These are phyloP conservation scores for Przewalskia tangutica DNA, from an alignment of 257 asterid species.

Conservation along the genomic window DNA sequence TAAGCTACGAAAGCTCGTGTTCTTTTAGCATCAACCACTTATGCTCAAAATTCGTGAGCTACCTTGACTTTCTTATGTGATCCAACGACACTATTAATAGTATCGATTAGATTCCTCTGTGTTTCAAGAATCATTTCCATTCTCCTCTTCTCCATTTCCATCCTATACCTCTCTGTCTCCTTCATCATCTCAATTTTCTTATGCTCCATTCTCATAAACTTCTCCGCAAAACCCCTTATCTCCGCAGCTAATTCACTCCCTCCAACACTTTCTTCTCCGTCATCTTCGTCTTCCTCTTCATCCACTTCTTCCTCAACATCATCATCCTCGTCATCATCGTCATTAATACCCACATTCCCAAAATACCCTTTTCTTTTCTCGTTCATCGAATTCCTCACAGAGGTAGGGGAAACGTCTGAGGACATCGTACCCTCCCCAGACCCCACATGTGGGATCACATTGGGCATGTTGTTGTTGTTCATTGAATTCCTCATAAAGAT, in stretches of 20 bases:
- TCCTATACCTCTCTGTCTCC: conserved; percentile 46
- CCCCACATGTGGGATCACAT: too few relatives aligned
- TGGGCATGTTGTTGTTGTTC: background rate
- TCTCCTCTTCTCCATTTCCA: conserved; percentile 87
- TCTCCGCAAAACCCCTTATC: conserved; percentile 65
- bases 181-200: conserved; percentile 75
- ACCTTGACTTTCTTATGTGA: conserved; percentile 44
- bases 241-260: conserved; percentile 60
- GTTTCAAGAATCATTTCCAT: conserved; percentile 75
- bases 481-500: conserved; percentile 20
- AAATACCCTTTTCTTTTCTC: conserved; percentile 27
- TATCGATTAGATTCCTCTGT: conserved; percentile 58
- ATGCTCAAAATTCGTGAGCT: conserved; percentile 29
- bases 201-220: conserved; percentile 73
- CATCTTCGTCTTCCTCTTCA: conserved; percentile 24
- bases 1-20: background rate
- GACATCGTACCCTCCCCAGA: too few relatives aligned
- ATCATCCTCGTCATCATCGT: conserved; percentile 22
- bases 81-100: conserved; percentile 56
- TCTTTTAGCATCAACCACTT: background rate
- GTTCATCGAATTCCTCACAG: conserved; percentile 20
- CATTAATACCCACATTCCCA: conserved; percentile 23
- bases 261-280: conserved; percentile 19
- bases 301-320: conserved; percentile 10
- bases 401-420: too few relatives aligned